These are phyloP conservation scores for Xylaria intraflava DNA, from an alignment of 495 filamentous ascomycete genomes.

Conservation along the genomic window DNA sequence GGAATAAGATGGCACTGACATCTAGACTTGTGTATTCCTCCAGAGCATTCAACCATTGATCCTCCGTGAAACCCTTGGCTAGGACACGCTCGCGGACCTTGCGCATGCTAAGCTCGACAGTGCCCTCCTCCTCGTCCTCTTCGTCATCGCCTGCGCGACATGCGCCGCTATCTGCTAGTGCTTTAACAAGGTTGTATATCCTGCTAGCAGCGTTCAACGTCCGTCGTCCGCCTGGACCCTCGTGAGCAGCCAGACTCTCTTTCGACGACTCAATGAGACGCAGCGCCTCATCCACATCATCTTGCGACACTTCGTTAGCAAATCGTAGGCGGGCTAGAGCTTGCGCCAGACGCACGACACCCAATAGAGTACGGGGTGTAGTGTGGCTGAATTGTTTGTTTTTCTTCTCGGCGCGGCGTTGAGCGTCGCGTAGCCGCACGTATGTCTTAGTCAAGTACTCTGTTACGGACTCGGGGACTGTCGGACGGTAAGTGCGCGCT, in stretches of 20 bases:
- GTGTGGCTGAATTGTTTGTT: slow-evolving; percentile 90
- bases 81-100: slow-evolving; percentile 84
- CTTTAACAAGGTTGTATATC: slow-evolving; percentile 89
- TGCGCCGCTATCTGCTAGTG: slow-evolving; percentile 70
- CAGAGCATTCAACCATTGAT: slow-evolving; percentile 78
- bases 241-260: slow-evolving; percentile 66
- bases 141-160: slow-evolving; percentile 63
- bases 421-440: slow-evolving; percentile 80
- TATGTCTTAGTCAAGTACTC: slow-evolving; percentile 97
- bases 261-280: slow-evolving; percentile 88
- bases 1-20: slow-evolving; percentile 53
- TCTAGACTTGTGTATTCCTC: slow-evolving; percentile 83
- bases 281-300: slow-evolving; percentile 93
- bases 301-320: slow-evolving; percentile 69
- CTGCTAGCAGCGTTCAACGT: slow-evolving; percentile 79
- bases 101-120: slow-evolving; percentile 74
- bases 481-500: slow-evolving; percentile 79
- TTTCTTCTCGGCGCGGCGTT: slow-evolving; percentile 79
- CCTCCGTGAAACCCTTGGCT: slow-evolving; percentile 92
- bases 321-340: slow-evolving; percentile 93
- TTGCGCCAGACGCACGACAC: slow-evolving; percentile 86
- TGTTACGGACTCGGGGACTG: slow-evolving; percentile 72
- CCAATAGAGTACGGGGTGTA: slow-evolving; percentile 85
- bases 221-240: slow-evolving; percentile 43
- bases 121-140: slow-evolving; percentile 49